Evolutionary conservation across 2,329 filamentous ascomycete species (phyloP).

Genomic region (Daldinia eschscholtzii): DNA sequence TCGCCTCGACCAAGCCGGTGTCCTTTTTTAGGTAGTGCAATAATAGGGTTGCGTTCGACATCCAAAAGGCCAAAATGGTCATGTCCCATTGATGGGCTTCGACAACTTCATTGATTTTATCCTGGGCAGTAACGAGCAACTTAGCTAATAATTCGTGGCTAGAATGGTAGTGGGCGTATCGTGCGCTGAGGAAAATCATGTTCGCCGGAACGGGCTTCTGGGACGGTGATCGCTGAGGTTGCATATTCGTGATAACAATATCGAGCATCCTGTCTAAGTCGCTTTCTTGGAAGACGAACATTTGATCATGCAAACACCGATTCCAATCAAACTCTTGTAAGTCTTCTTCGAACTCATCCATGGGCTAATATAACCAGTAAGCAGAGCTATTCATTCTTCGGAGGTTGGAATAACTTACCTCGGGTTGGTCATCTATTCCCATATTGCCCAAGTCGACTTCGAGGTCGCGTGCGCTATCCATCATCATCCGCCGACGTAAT

Average conservation of each 20-base stretch:
- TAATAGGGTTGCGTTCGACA: constrained; percentile 95
- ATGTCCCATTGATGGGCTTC: constrained; percentile 98
- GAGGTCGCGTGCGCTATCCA: constrained; percentile 95
- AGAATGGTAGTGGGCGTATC: constrained; percentile 97
- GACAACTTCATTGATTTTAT: constrained; percentile 97
- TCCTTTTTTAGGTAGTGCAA: constrained; percentile 98
- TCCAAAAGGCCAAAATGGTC: constrained; percentile 99
- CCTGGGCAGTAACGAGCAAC: constrained; percentile 87
- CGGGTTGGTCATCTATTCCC: constrained; percentile 93
- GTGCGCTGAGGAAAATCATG: constrained; percentile 92
- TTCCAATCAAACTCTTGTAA: constrained; percentile 97
- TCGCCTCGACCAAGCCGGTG: constrained; percentile 80
- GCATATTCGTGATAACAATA: constrained; percentile 98
- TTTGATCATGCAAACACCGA: constrained; percentile 94
- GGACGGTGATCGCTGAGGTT: constrained; percentile 92
- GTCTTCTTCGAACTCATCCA: constrained; percentile 87
- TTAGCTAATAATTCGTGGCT: constrained; percentile 85
- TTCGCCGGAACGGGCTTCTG: constrained; percentile 98
- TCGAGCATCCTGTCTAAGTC: constrained; percentile 93
- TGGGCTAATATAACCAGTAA: constrained; percentile 61
- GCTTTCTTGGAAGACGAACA: constrained; percentile 98
- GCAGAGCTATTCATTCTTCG: constrained; percentile 32
- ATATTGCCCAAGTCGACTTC: constrained; percentile 97
- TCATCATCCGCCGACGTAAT: constrained; percentile 97
- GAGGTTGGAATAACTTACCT: constrained; percentile 67